Percentiles rank a stretch among this genome's conserved stretches.
These are phyloP conservation scores for Colletotrichum godetiae DNA, from an alignment of 2,329 filamentous ascomycete species.

Conservation along the genomic window DNA sequence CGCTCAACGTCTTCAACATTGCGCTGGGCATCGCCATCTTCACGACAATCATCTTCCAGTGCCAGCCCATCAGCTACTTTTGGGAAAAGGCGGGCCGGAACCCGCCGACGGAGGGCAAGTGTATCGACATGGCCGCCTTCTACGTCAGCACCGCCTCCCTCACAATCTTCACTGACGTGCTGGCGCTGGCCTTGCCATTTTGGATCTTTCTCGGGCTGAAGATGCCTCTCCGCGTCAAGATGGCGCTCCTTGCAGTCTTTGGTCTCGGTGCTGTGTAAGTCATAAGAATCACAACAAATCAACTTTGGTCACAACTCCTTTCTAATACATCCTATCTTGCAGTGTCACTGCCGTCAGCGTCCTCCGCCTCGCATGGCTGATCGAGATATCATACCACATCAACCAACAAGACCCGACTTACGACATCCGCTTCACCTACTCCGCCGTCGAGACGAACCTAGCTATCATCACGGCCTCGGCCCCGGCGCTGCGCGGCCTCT, in stretches of 20 bases:
- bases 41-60: constrained; percentile 53
- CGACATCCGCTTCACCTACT: constrained; percentile 44
- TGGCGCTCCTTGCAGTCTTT: constrained; percentile 49
- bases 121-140: constrained; percentile 30
- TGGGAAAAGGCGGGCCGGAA: constrained; percentile 43
- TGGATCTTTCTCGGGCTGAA: constrained; percentile 48
- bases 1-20: constrained; percentile 48
- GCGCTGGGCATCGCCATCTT: constrained; percentile 50
- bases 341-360: constrained; percentile 32
- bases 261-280: constrained; percentile 43
- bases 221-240: constrained; percentile 46
- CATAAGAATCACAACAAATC: too few relatives aligned
- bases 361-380: constrained; percentile 28
- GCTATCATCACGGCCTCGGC: constrained; percentile 52
- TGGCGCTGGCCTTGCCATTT: constrained; percentile 50
- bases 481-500: constrained; percentile 52
- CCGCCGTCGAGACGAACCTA: constrained; percentile 50
- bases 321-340: constrained; percentile 4
- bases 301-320: neutral
- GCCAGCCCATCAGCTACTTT: constrained; percentile 49
- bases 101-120: constrained; percentile 24
- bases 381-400: constrained; percentile 25
- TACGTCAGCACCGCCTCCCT: constrained; percentile 49
- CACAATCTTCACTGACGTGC: constrained; percentile 54
- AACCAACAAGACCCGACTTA: constrained; percentile 41